Percentiles rank a stretch among this genome's conserved stretches.
Conservation (phyloP, 345 rosid species). For the Passiflora organensis region DNA sequence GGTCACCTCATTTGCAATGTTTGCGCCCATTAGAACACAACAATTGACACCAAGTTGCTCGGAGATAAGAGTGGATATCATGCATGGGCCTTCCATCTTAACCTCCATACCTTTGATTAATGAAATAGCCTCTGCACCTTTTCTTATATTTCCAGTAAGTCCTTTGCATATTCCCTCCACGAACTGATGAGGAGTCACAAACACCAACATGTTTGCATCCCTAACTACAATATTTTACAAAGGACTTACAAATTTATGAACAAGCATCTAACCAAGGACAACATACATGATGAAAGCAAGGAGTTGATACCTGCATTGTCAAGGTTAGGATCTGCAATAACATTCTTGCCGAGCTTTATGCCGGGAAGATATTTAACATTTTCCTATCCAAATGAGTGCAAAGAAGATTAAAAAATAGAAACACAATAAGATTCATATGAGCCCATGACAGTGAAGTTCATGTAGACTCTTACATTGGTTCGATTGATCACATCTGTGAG, state of each 20-base stretch:
- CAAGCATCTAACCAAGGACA: neutral
- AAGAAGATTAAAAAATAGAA: neutral
- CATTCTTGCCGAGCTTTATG: constrained; percentile 78
- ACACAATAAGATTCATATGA: neutral
- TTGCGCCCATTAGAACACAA: constrained; percentile 94
- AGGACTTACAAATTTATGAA: neutral
- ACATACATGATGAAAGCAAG: constrained; percentile 6
- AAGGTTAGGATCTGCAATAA: constrained; percentile 84
- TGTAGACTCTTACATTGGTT: constrained; percentile 54
- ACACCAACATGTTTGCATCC: constrained; percentile 86
- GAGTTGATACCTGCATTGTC: constrained; percentile 66
- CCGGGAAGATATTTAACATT: constrained; percentile 91
- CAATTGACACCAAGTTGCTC: constrained; percentile 67
- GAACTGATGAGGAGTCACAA: constrained; percentile 93
- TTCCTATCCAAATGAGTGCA: constrained; percentile 43
- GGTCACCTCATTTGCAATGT: constrained; percentile 87
- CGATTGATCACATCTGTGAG: constrained; percentile 80
- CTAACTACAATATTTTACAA: constrained; percentile 42
- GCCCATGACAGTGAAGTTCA: neutral
- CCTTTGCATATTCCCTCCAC: constrained; percentile 83
- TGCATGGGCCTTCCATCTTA: constrained; percentile 86
- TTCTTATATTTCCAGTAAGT: constrained; percentile 57
- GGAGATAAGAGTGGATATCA: constrained; percentile 82
- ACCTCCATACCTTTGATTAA: constrained; percentile 97
- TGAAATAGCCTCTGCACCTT: constrained; percentile 72